Percentiles rank a stretch among this genome's conserved stretches.
Evolutionary conservation across 345 rosid genomes (phyloP).

Genomic region (Psidium friedrichsthalianum): DNA sequence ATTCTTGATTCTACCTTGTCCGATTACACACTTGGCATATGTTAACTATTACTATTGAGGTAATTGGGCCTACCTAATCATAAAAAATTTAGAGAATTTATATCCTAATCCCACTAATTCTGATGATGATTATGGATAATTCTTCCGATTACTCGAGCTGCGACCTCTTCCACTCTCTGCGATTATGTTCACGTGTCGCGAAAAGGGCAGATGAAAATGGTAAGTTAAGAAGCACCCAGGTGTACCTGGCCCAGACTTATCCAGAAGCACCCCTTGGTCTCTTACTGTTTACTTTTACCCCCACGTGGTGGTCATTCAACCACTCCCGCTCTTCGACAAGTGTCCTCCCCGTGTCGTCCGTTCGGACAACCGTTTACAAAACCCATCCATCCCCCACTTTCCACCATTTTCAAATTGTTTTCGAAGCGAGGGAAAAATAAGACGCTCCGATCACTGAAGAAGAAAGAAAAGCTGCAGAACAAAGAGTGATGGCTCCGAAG

Average conservation of each 20-base stretch:
- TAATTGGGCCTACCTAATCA: background rate
- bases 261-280: background rate
- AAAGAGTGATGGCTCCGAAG: constrained; percentile 32
- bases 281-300: background rate
- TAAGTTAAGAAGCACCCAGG: background rate
- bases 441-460: background rate
- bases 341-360: background rate
- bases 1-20: no score
- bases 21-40: no score
- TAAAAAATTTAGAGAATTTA: background rate
- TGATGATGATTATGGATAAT: background rate
- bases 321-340: background rate
- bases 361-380: background rate
- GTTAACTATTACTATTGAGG: background rate
- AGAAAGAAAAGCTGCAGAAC: background rate
- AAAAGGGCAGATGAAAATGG: background rate
- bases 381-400: background rate
- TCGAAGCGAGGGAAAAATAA: background rate
- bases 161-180: background rate
- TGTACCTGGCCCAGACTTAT: background rate
- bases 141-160: background rate
- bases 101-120: background rate
- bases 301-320: constrained; percentile 1
- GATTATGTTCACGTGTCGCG: background rate
- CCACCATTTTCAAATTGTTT: background rate